Evolutionary conservation across 371 early-diverging fungal genomes (phyloP), one percentile per base, ranked within the genome.

Genomic region (Saksenaea oblongispora): DNA sequence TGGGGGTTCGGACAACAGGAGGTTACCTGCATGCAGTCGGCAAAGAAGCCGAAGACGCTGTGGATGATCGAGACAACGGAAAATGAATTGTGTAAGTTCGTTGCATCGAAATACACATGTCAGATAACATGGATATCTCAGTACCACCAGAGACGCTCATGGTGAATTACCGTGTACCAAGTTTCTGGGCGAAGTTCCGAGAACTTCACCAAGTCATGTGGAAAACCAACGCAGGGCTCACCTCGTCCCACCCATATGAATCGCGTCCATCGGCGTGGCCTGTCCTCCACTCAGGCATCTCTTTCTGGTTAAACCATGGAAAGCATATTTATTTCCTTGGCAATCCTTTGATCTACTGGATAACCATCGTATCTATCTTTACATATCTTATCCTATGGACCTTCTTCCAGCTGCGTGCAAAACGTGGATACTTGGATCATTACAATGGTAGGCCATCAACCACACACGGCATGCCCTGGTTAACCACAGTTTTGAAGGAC

Each of bases 1-100:
- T 99, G 99, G 99, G 99, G 92, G 1, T 97, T 91, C 79, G 89
- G 87, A 44, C 99, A 99, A 77, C 93, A 92, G 57, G 98, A 99
- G 73, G 93, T 99, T 24, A 93, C 91, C 0, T 93, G 93, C 63
- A 89, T 92, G 72, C 82, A 85, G n/a, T 79, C 80, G 37, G 90
- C 89, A 7, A 84, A 79, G 62, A 62, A 76, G 14, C 80, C 85
- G 35, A 90, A 88, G 67, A 83, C 89, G 1, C 69, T 88, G 26
- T 93, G 92, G 91, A 82, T 83, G 63, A 72, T 89, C 54, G 88
- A 87, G 58, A 72, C 84, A 4, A 88, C 84, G 34, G 65, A 69
- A 31, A 80, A 88, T 60, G 42, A 61, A 8, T 60, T 64, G 14
- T 70, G 88, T 85, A 82, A 79, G 84, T 67, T 31, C 17, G n/a